Conservation (phyloP, 306 rosid species). For the Carpinus viminea region DNA sequence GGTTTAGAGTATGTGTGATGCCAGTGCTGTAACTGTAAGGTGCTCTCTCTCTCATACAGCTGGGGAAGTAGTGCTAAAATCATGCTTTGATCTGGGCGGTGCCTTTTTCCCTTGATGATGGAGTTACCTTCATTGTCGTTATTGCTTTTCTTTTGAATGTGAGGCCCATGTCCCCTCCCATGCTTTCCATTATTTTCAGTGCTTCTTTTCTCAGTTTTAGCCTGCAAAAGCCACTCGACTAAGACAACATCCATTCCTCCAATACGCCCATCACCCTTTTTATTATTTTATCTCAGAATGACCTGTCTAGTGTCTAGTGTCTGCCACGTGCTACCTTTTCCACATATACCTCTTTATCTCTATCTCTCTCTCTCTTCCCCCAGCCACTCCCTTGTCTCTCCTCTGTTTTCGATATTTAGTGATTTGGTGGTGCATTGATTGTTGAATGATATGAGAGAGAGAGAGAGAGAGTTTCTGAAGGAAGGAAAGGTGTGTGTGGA, state of each 20-base stretch:
- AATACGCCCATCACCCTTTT: constrained; percentile 44
- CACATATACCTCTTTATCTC: not conserved
- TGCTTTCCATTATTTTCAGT: constrained; percentile 49
- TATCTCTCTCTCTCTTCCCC: not conserved
- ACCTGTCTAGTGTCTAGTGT: constrained; percentile 46
- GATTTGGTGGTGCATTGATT: constrained; percentile 40
- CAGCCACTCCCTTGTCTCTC: constrained; percentile 7
- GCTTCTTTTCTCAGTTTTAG: constrained; percentile 33
- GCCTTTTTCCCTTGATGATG: constrained; percentile 3
- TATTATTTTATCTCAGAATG: constrained; percentile 42
- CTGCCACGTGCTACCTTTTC: constrained; percentile 44
- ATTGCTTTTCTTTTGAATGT: not conserved
- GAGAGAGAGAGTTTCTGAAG: not conserved
- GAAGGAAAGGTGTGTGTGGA: constrained; percentile 52
- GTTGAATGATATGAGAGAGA: constrained; percentile 23
- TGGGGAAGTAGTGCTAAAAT: too few relatives aligned
- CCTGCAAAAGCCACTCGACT: constrained; percentile 32
- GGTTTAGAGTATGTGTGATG: too few relatives aligned
- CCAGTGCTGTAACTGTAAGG: too few relatives aligned
- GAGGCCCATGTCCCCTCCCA: constrained; percentile 29
- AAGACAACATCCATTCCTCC: constrained; percentile 54
- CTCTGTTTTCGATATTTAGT: constrained; percentile 15
- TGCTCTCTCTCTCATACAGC: too few relatives aligned
- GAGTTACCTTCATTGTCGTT: constrained; percentile 12
- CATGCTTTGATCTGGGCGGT: not conserved